Conservation (phyloP, 2,329 filamentous ascomycete genomes). For the Aspergillus pseudonomiae region DNA sequence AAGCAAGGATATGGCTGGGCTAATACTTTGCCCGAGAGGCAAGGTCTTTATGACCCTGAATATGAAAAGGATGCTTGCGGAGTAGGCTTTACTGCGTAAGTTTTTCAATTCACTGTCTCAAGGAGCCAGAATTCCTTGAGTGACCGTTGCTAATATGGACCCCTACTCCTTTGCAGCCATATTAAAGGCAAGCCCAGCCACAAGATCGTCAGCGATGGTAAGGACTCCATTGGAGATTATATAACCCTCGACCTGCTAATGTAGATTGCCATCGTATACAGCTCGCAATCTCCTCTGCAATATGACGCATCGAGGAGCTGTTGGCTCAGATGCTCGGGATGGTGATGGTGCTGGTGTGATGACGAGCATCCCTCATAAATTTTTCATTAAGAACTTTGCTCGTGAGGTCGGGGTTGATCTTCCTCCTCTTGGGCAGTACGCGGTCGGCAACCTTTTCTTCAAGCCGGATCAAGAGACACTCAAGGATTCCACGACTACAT, state of each 20-base stretch:
- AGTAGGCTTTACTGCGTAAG: slow-evolving; percentile 97
- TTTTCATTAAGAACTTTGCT: slow-evolving; percentile 98
- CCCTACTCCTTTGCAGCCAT: slow-evolving; percentile 61
- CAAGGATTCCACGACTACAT: slow-evolving; percentile 85
- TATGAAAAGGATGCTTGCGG: slow-evolving; percentile 99
- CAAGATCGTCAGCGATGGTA: slow-evolving; percentile 98
- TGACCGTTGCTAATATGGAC: slow-evolving; percentile 12
- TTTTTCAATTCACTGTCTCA: slow-evolving; percentile 22
- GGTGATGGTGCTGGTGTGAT: slow-evolving; percentile 98
- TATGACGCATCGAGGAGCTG: slow-evolving; percentile 99
- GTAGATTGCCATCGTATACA: slow-evolving; percentile 44
- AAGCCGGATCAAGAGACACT: slow-evolving; percentile 91
- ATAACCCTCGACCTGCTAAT: slow-evolving; percentile 23
- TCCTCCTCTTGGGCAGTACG: slow-evolving; percentile 88
- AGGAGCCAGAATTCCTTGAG: not conserved
- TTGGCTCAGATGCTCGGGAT: slow-evolving; percentile 95
- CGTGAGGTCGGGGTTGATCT: slow-evolving; percentile 85
- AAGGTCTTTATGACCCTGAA: slow-evolving; percentile 95
- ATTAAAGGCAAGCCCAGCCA: slow-evolving; percentile 97
- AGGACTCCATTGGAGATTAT: slow-evolving; percentile 37
- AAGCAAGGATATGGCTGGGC: slow-evolving; percentile 84
- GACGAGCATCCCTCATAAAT: slow-evolving; percentile 97
- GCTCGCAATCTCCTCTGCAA: slow-evolving; percentile 95
- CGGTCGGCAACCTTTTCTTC: slow-evolving; percentile 97
- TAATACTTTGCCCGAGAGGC: slow-evolving; percentile 92